These are phyloP conservation scores for Trichoderma atrobrunneum DNA, from an alignment of 2,329 filamentous ascomycete genomes.

Conservation along the genomic window DNA sequence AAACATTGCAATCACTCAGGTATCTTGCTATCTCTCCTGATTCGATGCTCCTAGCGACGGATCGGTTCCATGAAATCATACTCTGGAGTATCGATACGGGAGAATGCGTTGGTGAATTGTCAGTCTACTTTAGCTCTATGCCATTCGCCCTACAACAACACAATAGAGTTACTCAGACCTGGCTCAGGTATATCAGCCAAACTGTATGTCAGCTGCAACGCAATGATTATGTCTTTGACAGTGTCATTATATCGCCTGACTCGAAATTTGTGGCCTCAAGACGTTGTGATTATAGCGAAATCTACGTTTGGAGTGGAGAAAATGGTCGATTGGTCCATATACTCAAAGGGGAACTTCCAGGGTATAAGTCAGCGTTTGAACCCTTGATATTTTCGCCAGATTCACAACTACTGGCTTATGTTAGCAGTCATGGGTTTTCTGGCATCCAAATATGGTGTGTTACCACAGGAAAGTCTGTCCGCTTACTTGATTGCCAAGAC, in stretches of 20 bases:
- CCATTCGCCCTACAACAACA: background rate
- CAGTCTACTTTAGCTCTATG: accelerated
- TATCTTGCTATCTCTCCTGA: background rate
- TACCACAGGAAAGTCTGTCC: background rate
- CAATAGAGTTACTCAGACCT: too few relatives aligned
- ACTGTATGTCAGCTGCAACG: background rate
- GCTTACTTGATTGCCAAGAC: background rate
- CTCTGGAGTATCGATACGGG: background rate
- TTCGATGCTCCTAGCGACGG: background rate
- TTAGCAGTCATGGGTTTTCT: too few relatives aligned
- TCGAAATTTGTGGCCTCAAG: background rate
- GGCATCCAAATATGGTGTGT: background rate
- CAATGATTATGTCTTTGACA: too few relatives aligned
- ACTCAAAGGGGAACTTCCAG: accelerated
- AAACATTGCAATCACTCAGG: too few relatives aligned
- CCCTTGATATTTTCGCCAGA: background rate
- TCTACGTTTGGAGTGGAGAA: background rate
- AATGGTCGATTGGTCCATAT: background rate
- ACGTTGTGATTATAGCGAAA: accelerated
- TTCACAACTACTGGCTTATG: background rate
- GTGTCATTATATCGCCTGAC: background rate
- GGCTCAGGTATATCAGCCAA: background rate
- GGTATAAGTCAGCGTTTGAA: too few relatives aligned
- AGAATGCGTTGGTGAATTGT: background rate
- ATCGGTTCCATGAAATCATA: accelerated